These are phyloP conservation scores for Trypanosoma caninum DNA, from an alignment of 208 protist genomes.

Conservation along the genomic window DNA sequence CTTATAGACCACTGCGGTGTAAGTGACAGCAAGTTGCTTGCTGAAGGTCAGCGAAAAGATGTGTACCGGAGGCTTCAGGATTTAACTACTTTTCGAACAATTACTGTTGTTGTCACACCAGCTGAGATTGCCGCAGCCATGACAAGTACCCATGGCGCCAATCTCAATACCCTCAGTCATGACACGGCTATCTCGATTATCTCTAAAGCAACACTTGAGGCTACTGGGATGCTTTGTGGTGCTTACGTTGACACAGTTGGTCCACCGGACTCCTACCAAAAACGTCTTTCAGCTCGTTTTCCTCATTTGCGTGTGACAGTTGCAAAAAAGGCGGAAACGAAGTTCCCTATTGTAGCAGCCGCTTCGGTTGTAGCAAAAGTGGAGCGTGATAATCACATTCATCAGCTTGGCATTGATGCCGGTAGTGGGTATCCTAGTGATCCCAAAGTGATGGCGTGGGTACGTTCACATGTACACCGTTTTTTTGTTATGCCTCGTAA, in stretches of 20 bases:
- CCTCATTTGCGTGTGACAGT: constrained; percentile 86
- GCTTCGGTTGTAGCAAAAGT: constrained; percentile 94
- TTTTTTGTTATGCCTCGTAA: constrained; percentile 62
- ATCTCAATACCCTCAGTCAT: constrained; percentile 89
- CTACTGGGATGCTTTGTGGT: constrained; percentile 67
- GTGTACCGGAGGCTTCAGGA: constrained; percentile 51
- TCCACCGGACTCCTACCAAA: constrained; percentile 77
- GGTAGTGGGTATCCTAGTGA: constrained; percentile 86
- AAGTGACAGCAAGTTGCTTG: constrained; percentile 87
- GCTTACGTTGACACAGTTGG: constrained; percentile 95
- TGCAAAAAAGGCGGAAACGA: constrained; percentile 88
- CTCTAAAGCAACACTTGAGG: constrained; percentile 59
- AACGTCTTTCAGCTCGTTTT: constrained; percentile 68
- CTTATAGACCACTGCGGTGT: constrained; percentile 72
- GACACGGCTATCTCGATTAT: constrained; percentile 84
- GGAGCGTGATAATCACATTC: constrained; percentile 56
- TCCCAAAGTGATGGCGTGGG: constrained; percentile 58
- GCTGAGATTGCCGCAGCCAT: constrained; percentile 76
- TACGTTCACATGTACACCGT: constrained; percentile 67
- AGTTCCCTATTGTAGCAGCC: constrained; percentile 90
- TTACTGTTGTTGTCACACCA: constrained; percentile 59
- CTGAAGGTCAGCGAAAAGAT: constrained; percentile 44
- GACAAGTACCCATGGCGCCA: constrained; percentile 60
- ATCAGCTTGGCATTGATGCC: constrained; percentile 41
- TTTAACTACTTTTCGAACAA: constrained; percentile 58